These are phyloP conservation scores for Aspergillus fumigatiaffinis DNA, from an alignment of 2,329 filamentous ascomycete species.

Conservation along the genomic window DNA sequence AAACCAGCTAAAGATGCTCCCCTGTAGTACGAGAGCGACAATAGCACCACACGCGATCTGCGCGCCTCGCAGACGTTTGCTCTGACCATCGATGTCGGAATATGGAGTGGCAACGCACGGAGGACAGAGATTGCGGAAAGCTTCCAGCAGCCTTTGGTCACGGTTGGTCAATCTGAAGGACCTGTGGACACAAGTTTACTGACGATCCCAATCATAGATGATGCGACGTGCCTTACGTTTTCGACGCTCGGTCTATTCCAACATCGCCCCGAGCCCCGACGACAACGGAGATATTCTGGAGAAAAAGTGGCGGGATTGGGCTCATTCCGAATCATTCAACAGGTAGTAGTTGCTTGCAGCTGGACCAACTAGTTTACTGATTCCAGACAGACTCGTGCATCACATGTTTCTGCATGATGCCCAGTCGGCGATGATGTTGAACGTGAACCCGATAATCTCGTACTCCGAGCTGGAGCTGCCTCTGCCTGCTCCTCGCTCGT, in stretches of 20 bases:
- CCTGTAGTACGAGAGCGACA: conserved; percentile 24
- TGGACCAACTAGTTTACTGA: conserved; percentile 5
- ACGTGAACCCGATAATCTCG: conserved; percentile 62
- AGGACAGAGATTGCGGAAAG: conserved; percentile 59
- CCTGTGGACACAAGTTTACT: not conserved
- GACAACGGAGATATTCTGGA: conserved; percentile 58
- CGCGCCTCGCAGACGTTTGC: conserved; percentile 50
- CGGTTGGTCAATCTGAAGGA: conserved; percentile 24
- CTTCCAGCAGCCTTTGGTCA: conserved; percentile 52
- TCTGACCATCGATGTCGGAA: conserved; percentile 49
- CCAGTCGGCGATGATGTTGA: conserved; percentile 63
- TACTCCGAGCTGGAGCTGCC: conserved; percentile 66
- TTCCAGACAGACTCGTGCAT: conserved; percentile 50
- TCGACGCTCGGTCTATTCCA: conserved; percentile 52
- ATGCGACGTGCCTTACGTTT: conserved; percentile 57
- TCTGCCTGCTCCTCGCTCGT: conserved; percentile 56
- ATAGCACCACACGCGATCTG: conserved; percentile 53
- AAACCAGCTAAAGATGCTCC: not conserved
- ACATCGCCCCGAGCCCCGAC: conserved; percentile 48
- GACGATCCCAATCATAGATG: conserved; percentile 37
- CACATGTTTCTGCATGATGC: conserved; percentile 63
- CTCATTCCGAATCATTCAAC: conserved; percentile 63
- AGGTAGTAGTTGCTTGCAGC: conserved; percentile 36
- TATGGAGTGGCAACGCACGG: conserved; percentile 58
- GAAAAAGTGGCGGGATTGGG: conserved; percentile 64